phyloP scores from a whole-genome alignment of 176 grass and related monocot genomes.

The Oryza brachyantha region DNA sequence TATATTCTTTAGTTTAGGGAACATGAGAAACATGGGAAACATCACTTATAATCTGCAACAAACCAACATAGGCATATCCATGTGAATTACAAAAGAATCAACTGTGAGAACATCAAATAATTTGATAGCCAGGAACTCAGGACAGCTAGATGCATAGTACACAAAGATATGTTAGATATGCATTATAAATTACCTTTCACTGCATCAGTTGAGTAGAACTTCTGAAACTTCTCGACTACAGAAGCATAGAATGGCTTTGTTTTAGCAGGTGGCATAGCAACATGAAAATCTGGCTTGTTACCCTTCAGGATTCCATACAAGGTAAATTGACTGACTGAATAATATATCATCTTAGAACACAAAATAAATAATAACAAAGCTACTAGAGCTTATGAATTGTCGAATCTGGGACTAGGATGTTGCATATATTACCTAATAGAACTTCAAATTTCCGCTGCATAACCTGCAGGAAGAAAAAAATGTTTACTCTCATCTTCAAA shows the following conservation, averaged over 20 bases:
- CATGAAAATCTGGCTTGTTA: slow-evolving; percentile 98
- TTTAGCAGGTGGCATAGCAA: slow-evolving; percentile 88
- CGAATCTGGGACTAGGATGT: neutral
- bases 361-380: neutral
- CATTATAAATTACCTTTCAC: slow-evolving; percentile 62
- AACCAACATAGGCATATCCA: neutral
- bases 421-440: slow-evolving; percentile 61
- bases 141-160: neutral
- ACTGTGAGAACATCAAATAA: neutral
- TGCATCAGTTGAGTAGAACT: slow-evolving; percentile 48
- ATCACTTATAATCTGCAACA: neutral
- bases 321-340: slow-evolving; percentile 90
- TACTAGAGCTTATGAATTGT: neutral
- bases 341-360: slow-evolving; percentile 30
- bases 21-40: neutral
- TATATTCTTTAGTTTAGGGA: neutral
- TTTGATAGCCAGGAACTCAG: slow-evolving; percentile 15
- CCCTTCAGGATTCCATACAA: slow-evolving; percentile 94
- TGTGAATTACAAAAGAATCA: neutral
- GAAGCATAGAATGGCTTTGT: slow-evolving; percentile 89
- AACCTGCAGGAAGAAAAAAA: slow-evolving; percentile 47
- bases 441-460: slow-evolving; percentile 67
- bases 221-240: slow-evolving; percentile 82
- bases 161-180: slow-evolving; percentile 4
- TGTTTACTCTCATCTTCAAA: slow-evolving; percentile 15